Conservation (phyloP, 129 eudicot genomes). For the Arctium minus region DNA sequence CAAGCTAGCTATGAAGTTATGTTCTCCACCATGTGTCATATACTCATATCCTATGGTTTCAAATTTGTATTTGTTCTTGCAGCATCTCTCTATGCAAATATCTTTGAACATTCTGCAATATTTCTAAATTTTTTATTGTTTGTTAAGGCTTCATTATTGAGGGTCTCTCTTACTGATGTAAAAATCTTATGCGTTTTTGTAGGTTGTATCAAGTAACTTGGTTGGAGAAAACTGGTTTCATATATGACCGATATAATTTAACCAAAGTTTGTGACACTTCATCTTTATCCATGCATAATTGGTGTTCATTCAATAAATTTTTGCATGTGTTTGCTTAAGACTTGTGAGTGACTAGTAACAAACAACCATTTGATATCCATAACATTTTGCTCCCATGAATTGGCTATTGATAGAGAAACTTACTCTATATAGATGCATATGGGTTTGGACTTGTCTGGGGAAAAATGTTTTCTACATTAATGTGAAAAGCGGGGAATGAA, state of each 20-base stretch:
- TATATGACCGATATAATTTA: constrained; percentile 71
- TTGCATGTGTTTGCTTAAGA: constrained; percentile 1
- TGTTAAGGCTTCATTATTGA: background rate
- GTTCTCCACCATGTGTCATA: background rate
- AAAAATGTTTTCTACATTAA: background rate
- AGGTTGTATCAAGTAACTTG: constrained; percentile 95
- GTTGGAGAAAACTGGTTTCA: constrained; percentile 89
- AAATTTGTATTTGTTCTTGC: constrained; percentile 8
- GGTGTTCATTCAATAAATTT: constrained; percentile 10
- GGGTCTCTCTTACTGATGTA: constrained; percentile 37
- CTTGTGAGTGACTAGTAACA: background rate
- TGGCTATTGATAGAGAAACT: background rate
- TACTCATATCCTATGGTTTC: background rate
- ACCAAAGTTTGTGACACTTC: constrained; percentile 65
- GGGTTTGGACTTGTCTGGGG: background rate
- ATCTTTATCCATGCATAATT: constrained; percentile 18
- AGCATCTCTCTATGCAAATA: constrained; percentile 5
- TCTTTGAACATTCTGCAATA: background rate
- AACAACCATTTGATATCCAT: background rate
- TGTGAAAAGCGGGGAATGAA: background rate
- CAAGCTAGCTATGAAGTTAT: background rate
- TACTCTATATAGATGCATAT: background rate
- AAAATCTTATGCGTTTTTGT: constrained; percentile 46
- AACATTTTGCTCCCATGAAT: background rate
- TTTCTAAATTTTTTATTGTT: background rate